Evolutionary conservation across 2,329 filamentous ascomycete species (phyloP).

Genomic region (Boeremia lycopersici): DNA sequence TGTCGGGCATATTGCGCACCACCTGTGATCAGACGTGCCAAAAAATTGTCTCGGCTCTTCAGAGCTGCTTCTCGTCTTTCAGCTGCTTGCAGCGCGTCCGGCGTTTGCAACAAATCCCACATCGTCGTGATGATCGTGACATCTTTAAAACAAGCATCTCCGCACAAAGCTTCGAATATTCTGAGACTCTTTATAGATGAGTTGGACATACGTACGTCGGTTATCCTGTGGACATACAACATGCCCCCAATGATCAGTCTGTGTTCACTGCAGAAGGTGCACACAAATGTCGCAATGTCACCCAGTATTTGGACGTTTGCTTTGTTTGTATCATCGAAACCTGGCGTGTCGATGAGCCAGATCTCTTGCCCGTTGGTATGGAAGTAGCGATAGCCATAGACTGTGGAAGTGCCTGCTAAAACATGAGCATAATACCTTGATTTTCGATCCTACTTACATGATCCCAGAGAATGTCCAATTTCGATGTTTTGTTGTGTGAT

Average conservation of each 20-base stretch:
- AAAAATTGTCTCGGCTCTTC: background rate
- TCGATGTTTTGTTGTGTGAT: slow-evolving; percentile 19
- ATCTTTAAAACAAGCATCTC: slow-evolving; percentile 48
- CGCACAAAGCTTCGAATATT: slow-evolving; percentile 55
- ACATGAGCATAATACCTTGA: background rate
- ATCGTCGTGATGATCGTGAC: slow-evolving; percentile 53
- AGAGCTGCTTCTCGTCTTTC: background rate
- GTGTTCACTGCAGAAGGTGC: slow-evolving; percentile 37
- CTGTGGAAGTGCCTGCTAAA: background rate
- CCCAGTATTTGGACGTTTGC: slow-evolving; percentile 52
- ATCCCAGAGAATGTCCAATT: slow-evolving; percentile 24
- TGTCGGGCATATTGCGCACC: background rate
- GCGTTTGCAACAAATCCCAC: slow-evolving; percentile 39
- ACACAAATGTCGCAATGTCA: slow-evolving; percentile 50
- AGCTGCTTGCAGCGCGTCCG: background rate
- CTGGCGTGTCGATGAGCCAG: slow-evolving; percentile 54
- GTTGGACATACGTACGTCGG: slow-evolving; percentile 50
- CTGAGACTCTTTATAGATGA: slow-evolving; percentile 50
- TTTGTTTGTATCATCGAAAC: slow-evolving; percentile 54
- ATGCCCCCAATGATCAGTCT: slow-evolving; percentile 48
- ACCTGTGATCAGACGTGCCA: background rate
- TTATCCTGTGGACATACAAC: slow-evolving; percentile 56
- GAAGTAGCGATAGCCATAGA: background rate
- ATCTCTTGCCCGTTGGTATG: background rate
- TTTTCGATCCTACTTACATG: background rate